phyloP scores from a whole-genome alignment of 2,329 filamentous ascomycete genomes.

The Penicillium sp. region DNA sequence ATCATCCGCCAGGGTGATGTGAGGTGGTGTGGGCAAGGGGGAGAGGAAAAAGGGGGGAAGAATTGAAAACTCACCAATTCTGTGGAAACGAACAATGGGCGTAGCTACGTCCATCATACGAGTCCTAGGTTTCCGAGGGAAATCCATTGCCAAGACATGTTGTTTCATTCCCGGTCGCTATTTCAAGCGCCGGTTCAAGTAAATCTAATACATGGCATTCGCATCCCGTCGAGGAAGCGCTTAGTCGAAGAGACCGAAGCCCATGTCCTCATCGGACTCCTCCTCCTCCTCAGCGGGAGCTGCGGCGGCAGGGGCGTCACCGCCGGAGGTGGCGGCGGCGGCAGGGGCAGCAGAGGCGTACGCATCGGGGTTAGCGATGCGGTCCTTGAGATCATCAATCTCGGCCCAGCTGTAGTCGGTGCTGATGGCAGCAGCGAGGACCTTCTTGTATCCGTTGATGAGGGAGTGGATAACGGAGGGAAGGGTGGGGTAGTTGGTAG shows the following conservation, averaged over 20 bases:
- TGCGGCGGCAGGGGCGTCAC: conserved; percentile 53
- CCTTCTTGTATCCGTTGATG: conserved; percentile 98
- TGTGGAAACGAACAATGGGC: conserved; percentile 32
- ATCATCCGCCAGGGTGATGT: conserved; percentile 52
- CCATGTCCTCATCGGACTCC: conserved; percentile 62
- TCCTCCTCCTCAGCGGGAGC: conserved; percentile 65
- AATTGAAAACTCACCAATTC: conserved; percentile 27
- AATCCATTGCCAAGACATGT: conserved; percentile 30
- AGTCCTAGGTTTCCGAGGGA: conserved; percentile 18
- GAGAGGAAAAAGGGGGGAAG: conserved; percentile 5
- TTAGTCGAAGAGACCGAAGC: conserved; percentile 79
- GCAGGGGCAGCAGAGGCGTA: conserved; percentile 82
- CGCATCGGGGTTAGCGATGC: conserved; percentile 97
- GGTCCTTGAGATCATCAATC: conserved; percentile 98
- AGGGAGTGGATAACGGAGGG: conserved; percentile 95
- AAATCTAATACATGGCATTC: conserved; percentile 42
- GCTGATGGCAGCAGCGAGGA: conserved; percentile 77
- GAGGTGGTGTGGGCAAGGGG: not conserved
- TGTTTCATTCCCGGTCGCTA: conserved; percentile 35
- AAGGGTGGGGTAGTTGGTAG: conserved; percentile 90
- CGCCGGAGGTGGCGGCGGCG: conserved; percentile 54
- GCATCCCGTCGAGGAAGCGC: conserved; percentile 31
- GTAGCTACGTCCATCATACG: conserved; percentile 37
- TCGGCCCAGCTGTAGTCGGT: conserved; percentile 93
- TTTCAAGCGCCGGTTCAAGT: conserved; percentile 31